Base-by-base conservation (phyloP, 2,329 filamentous ascomycete genomes). In the Fusarium tanahbumbuense region DNA sequence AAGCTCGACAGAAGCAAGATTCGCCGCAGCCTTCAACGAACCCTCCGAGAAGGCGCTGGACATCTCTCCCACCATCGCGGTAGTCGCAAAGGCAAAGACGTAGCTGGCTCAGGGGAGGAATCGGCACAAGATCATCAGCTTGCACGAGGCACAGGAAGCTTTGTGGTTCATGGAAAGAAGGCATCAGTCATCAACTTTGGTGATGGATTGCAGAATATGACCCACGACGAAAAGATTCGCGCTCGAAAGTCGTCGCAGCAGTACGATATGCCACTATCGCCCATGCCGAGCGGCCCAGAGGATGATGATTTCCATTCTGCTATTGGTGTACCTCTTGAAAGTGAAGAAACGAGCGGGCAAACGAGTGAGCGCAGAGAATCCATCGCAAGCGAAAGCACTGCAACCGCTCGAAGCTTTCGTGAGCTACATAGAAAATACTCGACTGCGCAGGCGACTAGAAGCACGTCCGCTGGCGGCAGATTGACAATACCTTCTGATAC, bases 131-230 rank as follows among this genome's bases (percentile, higher is more conserved):
- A 92, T 40, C 92, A 93, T 72, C 89, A 92, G 13, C 85, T 99
- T 15, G 85, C 92, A 9, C 89, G 96, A 49, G 91, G 92, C 15
- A 89, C 92, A 15, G 93, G 93, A 8, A 97, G 93, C 74, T 99
- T 99, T 79, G 97, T 96, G 6, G 91, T 99, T 6, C 96, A 99
- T 76, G 95, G 96, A 65, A 99, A 98, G 83, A 98, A 99, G 80
- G 96, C 96, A 5, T 97, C 94, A 2, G 93, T 99, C 59, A 93
- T 99, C 72, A 97, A 93, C n/a, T 97, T 99, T 77, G 94, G 94
- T 11, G 90, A 91, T n/a, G 95, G 97, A 73, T 90, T 97, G 83
- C 91, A 95, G 75, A 91, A 87, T 63, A 88, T 94, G 80, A 87
- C 91, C 1, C 86, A 89, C 0, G 92, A 95, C 65, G 92, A 94